Base-by-base conservation (phyloP, 352 stramenopile genomes). In the Phytophthora fragariaefolia region DNA sequence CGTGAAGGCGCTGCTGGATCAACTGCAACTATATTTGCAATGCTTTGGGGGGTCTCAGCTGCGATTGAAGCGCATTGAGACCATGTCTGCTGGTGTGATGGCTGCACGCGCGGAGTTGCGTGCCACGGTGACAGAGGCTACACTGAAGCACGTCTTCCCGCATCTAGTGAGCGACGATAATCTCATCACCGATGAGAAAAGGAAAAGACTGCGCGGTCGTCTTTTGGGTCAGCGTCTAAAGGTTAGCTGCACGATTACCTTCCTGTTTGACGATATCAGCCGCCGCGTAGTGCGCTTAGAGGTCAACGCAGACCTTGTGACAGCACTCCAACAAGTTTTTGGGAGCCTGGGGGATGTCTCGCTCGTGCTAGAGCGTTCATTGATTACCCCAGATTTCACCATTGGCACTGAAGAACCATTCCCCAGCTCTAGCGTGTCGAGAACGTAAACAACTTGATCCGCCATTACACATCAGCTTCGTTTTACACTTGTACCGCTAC, bases 221-320 rank as follows among this genome's bases (percentile, higher is more conserved):
- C 42, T 74, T n/a, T 47, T 74, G 22, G 58, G 43, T 5, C 54
- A 66, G 22, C 66, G 60, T 20, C 48, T 74, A 10, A 20, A 62
- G 13, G 55, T 49, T 20, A 40, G 18, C 22, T 64, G 58, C 38
- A 50, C 40, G 20, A 27, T 73, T 46, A 53, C 10, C 5, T 64
- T 68, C 23, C 47, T 64, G 6, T 69, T 73, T 26, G 38, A 60
- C 17, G 38, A 66, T 22, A 34, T 57, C 3, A 59, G 27, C 12
- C 17, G 24, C n/a, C 52, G 46, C 6, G 58, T 73, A 10, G 58
- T 34, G 46, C 65, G 65, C 6, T 47, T 69, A 15, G 36, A 49
- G 32, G 56, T 28, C 24, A 38, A 6, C 1, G 52, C 64, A 17
- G 46, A 69, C 10, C 43, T 63, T 34, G 13, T 55, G n/a, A 20